Evolutionary conservation across 805 yeast genomes (phyloP), one percentile per base, ranked within the genome.

Genomic region (Wickerhamiella australiensis): DNA sequence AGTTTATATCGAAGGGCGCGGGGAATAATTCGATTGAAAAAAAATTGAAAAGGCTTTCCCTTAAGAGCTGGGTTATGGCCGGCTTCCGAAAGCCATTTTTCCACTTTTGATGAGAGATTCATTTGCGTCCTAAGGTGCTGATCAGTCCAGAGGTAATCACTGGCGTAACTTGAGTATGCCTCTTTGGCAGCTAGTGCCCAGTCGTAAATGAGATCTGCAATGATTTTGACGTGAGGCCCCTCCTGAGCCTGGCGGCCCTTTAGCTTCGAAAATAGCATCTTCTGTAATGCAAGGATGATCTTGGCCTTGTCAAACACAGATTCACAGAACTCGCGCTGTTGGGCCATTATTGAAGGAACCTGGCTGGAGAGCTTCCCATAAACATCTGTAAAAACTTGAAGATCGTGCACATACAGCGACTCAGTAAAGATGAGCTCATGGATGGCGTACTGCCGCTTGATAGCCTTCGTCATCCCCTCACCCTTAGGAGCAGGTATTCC

Each of bases 401-500:
- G 80, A 58, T 85, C 73, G 45, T 76, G 78, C 21, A 84, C 73
- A 47, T 81, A 82, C 15, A 77, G 73, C 57, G 81, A 85, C 55
- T 85, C 94, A 43, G 78, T 74, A 50, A 78, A 70, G 25, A 85
- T 76, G 44, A 85, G 66, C 60, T 85, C 95, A 64, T 82, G 86
- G 3, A 84, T 73, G 51, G 80, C 78, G 50, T 85, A 80, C 61
- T 85, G 95, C 33, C 78, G 71, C 57, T 46, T 37, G 15, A 46
- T 44, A 2, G 49, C 42, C 37, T 38, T 45, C 12, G 63, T 65
- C 5, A 56, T 31, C 20, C 53, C 56, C 2, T 49, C 51, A 21
- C 44, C 44, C 25, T 41, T 41, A 13, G 44, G 44, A 21, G 55
- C 49, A 2, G 55, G 55, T 9, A 59, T 31, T 3, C 43, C 37